Evolutionary conservation across 2,329 filamentous ascomycete species (phyloP).

Genomic region (Cladosporium oxysporum): DNA sequence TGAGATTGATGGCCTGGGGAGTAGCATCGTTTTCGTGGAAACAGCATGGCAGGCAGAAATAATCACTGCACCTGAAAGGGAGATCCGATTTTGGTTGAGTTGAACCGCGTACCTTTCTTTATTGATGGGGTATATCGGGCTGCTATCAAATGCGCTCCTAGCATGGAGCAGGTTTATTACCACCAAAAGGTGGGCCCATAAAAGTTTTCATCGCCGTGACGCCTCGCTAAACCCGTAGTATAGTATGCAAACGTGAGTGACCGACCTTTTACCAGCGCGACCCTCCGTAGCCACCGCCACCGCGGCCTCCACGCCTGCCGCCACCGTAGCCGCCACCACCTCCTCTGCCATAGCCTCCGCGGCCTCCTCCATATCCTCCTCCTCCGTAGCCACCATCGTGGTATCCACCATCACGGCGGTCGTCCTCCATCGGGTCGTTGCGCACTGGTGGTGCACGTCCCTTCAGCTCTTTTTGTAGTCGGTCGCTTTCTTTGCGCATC

Average conservation of each 20-base stretch:
- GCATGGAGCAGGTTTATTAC: background rate
- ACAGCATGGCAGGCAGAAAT: background rate
- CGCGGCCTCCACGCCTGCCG: constrained; percentile 9
- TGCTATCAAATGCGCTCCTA: constrained; percentile 1
- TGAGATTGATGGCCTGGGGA: background rate
- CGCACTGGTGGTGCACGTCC: constrained; percentile 64
- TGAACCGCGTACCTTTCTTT: background rate
- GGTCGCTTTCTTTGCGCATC: constrained; percentile 91
- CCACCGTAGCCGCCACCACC: constrained; percentile 6
- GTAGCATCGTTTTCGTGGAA: background rate
- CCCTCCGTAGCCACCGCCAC: constrained; percentile 8
- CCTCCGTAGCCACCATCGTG: constrained; percentile 42
- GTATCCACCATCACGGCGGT: constrained; percentile 44
- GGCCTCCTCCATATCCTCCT: constrained; percentile 29
- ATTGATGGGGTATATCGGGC: background rate
- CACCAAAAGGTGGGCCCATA: background rate
- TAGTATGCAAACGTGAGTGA: constrained; percentile 7
- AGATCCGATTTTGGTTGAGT: background rate
- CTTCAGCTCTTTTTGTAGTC: constrained; percentile 84
- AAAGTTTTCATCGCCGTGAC: constrained; percentile 9
- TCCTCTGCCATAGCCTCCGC: constrained; percentile 19
- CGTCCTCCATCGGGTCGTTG: constrained; percentile 45
- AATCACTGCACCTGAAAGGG: background rate
- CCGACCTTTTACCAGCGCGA: constrained; percentile 14
- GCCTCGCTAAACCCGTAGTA: constrained; percentile 7